Conservation (phyloP, 2,329 filamentous ascomycete species). For the Samsoniella hepiali region DNA sequence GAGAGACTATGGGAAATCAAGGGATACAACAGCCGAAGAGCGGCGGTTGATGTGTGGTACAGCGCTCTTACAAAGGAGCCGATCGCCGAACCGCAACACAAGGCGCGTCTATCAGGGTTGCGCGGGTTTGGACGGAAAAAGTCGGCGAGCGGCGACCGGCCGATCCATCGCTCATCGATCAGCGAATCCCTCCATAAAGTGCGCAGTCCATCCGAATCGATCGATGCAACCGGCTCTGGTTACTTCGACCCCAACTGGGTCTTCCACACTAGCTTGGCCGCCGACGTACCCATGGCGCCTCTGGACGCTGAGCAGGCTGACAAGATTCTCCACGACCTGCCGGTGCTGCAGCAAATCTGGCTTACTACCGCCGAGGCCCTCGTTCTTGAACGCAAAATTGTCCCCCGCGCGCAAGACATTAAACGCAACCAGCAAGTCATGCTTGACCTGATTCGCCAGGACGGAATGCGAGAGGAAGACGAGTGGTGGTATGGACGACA, state of each 20-base stretch:
- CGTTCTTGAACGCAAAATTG: slow-evolving; percentile 57
- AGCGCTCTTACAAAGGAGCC: slow-evolving; percentile 46
- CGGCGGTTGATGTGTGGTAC: slow-evolving; percentile 60
- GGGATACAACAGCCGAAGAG: slow-evolving; percentile 59
- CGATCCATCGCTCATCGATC: slow-evolving; percentile 21
- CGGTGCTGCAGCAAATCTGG: slow-evolving; percentile 59
- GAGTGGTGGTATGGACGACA: slow-evolving; percentile 59
- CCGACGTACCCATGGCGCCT: slow-evolving; percentile 60
- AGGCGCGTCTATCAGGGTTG: slow-evolving; percentile 48
- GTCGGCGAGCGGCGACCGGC: slow-evolving; percentile 36
- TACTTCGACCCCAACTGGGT: slow-evolving; percentile 41
- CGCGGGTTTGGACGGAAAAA: slow-evolving; percentile 57
- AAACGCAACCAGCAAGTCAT: slow-evolving; percentile 61
- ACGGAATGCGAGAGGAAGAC: slow-evolving; percentile 56
- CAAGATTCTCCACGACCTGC: slow-evolving; percentile 52
- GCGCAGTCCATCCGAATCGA: slow-evolving; percentile 30
- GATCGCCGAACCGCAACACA: slow-evolving; percentile 40
- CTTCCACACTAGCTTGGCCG: slow-evolving; percentile 57
- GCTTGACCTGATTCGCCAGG: slow-evolving; percentile 61
- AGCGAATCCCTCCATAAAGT: slow-evolving; percentile 26
- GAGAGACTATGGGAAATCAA: slow-evolving; percentile 65
- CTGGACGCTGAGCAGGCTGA: slow-evolving; percentile 50
- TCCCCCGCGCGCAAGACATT: slow-evolving; percentile 56
- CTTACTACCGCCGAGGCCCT: slow-evolving; percentile 59
- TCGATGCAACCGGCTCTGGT: slow-evolving; percentile 30